Base-by-base conservation (phyloP, 176 grass and related monocot genomes). In the Dendrocalamus sinicus region DNA sequence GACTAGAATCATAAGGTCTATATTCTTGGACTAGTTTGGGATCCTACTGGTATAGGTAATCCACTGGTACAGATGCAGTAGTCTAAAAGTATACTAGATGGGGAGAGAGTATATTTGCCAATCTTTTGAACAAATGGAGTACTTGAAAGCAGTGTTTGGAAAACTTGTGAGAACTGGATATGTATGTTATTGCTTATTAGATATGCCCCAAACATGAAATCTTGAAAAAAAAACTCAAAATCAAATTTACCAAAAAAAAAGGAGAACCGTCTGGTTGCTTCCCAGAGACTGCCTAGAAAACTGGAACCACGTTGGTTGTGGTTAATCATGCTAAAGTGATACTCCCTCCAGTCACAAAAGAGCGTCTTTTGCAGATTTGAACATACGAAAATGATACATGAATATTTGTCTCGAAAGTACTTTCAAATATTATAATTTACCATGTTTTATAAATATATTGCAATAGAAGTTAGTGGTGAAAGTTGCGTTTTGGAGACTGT, bases 51-150 rank as follows among this genome's bases (percentile, higher is more conserved):
- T 57, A 8, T 60, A 22, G 24, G 75, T 61, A 52, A 77, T 44
- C 23, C 59, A 67, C 30, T 81, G 64, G 79, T 54, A 69, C 19
- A 3, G 32, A 81, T 67, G 51, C 66, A 67, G 43, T 46, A 12
- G 14, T 67, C 78, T 67, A 13, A 67, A 37, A 39, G 7, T 80
- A 35, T 64, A 22, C 61, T 37, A 51, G 44, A 26, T 2, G 17
- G 28, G 65, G 37, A 15, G 41, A 64, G 1, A 15, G 24, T 26
- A 74, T 50, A 47, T 62, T 61, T 78, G 23, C 44, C 76, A 50
- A 47, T 79, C 41, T 79, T 52, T 17, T 79, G 24, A 79, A 69
- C 28, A 54, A 81, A 39, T 67, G 14, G 30, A 43, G 14, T 70
- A 43, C 4, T 23, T 11, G 15, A 11, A 39, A 40, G 3, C 63